Evolutionary conservation across 345 rosid genomes (phyloP).

Genomic region (Luvunga scandens): DNA sequence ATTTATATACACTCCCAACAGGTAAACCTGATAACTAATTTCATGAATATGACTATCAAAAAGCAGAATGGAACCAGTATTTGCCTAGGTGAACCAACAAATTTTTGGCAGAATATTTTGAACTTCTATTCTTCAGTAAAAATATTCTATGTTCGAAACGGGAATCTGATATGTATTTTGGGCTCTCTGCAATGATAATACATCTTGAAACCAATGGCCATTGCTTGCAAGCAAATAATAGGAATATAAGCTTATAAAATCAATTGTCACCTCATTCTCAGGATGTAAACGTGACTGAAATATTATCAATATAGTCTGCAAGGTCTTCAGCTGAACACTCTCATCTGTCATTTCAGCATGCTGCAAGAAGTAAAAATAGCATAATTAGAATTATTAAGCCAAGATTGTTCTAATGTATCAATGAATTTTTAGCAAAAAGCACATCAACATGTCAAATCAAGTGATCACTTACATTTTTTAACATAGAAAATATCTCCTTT

Average conservation of each 20-base stretch:
- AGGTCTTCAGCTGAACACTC: constrained; percentile 86
- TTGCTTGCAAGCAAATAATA: not conserved
- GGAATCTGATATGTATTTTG: constrained; percentile 3
- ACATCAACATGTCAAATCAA: not conserved
- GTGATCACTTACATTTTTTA: constrained; percentile 72
- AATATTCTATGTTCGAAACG: not conserved
- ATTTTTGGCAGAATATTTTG: not conserved
- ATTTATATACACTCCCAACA: not conserved
- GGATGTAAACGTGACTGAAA: constrained; percentile 93
- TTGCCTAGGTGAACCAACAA: not conserved
- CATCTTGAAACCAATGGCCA: constrained; percentile 6
- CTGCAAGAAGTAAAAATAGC: constrained; percentile 40
- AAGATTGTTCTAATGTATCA: not conserved
- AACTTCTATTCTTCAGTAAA: not conserved
- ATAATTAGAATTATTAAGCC: not conserved
- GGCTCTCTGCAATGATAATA: constrained; percentile 5
- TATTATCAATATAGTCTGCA: constrained; percentile 89
- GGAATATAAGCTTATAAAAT: constrained; percentile 17
- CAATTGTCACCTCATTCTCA: constrained; percentile 64
- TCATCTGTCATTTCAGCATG: constrained; percentile 96
- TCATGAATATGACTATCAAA: not conserved
- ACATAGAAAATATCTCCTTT: constrained; percentile 71
- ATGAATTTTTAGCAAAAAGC: not conserved
- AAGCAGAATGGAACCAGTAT: not conserved
- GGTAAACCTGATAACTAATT: not conserved